Evolutionary conservation across 2,329 filamentous ascomycete genomes (phyloP).

Genomic region (Fusarium sp.): DNA sequence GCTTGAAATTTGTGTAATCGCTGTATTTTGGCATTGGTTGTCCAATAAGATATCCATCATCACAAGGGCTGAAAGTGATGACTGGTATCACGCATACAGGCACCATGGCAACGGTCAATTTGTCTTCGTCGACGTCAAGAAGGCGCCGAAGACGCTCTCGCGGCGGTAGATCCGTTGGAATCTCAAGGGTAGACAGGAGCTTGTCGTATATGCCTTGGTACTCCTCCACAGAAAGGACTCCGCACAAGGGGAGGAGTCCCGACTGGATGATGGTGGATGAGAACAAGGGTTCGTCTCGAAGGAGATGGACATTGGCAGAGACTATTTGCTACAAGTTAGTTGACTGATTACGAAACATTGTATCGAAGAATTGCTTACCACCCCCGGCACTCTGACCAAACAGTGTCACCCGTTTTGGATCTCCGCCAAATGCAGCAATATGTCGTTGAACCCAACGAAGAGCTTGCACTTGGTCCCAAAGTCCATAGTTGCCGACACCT

Average conservation of each 20-base stretch:
- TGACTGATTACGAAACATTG: background rate
- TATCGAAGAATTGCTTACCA: background rate
- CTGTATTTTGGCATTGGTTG: background rate
- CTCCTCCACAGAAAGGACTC: constrained; percentile 9
- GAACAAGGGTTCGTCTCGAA: constrained; percentile 13
- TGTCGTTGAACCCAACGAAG: constrained; percentile 15
- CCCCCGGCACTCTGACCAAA: background rate
- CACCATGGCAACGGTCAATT: constrained; percentile 16
- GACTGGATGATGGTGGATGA: constrained; percentile 14
- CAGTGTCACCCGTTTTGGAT: background rate
- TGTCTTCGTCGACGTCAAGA: background rate
- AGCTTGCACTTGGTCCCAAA: constrained; percentile 24
- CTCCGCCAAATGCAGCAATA: constrained; percentile 13
- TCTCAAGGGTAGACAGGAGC: background rate
- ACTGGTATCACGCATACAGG: constrained; percentile 12
- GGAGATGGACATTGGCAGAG: background rate
- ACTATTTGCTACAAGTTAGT: background rate
- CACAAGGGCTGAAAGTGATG: constrained; percentile 9
- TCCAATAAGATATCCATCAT: constrained; percentile 8
- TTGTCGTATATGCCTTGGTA: constrained; percentile 12
- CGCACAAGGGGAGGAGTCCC: constrained; percentile 11
- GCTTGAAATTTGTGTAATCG: constrained; percentile 4
- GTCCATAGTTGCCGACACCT: constrained; percentile 11
- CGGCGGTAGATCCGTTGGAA: background rate
- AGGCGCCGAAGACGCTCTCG: background rate